Evolutionary conservation across 2,329 filamentous ascomycete genomes (phyloP).

Genomic region (Talaromyces islandicus): DNA sequence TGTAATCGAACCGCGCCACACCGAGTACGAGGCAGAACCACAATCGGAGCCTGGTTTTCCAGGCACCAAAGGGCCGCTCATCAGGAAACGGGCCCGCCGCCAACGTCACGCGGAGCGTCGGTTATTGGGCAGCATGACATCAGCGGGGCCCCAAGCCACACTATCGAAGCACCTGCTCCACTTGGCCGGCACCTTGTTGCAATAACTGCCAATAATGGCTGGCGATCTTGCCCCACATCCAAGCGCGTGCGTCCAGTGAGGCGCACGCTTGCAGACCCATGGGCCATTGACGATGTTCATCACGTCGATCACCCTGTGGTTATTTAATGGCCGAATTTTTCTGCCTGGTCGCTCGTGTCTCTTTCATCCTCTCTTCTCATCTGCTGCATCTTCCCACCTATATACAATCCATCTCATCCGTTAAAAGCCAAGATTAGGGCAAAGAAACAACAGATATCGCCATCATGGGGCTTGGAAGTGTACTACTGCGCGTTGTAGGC

Average conservation of each 20-base stretch:
- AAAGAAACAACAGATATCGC: not conserved
- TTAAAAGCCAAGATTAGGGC: not conserved
- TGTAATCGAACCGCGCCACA: not conserved
- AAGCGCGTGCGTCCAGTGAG: not conserved
- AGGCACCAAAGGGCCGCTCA: not conserved
- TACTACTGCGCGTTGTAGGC: slow-evolving; percentile 63
- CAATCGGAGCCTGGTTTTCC: not conserved
- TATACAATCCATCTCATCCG: not conserved
- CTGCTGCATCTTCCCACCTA: not conserved
- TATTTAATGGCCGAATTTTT: not conserved
- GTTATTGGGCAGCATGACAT: not conserved
- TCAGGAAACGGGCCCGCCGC: not conserved
- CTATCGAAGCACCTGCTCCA: not conserved
- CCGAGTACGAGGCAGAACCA: not conserved
- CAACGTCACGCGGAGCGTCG: not conserved
- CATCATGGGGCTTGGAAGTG: slow-evolving; percentile 55
- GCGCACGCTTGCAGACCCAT: not conserved
- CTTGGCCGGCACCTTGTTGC: not conserved
- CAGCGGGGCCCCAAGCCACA: not conserved
- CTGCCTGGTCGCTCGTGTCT: not conserved
- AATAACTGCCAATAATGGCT: not conserved
- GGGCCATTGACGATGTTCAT: not conserved
- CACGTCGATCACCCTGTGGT: not conserved
- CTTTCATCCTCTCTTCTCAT: not conserved
- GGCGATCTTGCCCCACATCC: not conserved